Conservation (phyloP, 345 rosid species). For the Balakata baccata region DNA sequence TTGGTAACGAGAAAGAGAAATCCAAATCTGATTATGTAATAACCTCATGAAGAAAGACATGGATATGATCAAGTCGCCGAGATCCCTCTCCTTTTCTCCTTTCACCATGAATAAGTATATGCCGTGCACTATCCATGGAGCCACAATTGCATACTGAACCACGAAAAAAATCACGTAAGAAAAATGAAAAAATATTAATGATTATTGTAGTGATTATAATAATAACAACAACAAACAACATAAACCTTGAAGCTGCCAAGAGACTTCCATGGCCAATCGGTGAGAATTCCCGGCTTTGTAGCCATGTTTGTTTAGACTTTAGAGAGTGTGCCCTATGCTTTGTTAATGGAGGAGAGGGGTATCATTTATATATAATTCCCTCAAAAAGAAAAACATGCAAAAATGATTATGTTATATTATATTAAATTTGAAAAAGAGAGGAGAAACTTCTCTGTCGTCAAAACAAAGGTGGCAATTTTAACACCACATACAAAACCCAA, state of each 20-base stretch:
- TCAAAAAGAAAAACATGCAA: no score
- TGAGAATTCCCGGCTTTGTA: constrained; percentile 38
- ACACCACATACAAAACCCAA: no score
- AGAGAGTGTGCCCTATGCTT: no score
- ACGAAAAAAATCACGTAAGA: not conserved
- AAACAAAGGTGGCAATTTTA: no score
- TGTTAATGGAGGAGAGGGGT: no score
- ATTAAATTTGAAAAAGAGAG: no score
- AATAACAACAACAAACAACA: not conserved
- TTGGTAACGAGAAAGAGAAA: constrained; percentile 39
- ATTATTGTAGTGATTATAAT: not conserved
- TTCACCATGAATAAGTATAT: constrained; percentile 26
- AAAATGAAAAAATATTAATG: not conserved
- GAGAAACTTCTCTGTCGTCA: no score
- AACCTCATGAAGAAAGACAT: constrained; percentile 34
- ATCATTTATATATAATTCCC: no score
- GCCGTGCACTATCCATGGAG: constrained; percentile 47
- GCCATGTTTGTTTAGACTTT: constrained; percentile 24
- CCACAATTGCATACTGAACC: constrained; percentile 42
- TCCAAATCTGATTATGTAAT: constrained; percentile 57
- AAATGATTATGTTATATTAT: no score
- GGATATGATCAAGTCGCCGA: constrained; percentile 31
- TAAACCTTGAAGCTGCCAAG: constrained; percentile 43
- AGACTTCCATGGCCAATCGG: constrained; percentile 48
- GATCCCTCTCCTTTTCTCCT: constrained; percentile 32